Percentiles rank a stretch among this genome's conserved stretches.
These are phyloP conservation scores for Jamesozyma lodderae DNA, from an alignment of 805 yeast genomes.

Conservation along the genomic window DNA sequence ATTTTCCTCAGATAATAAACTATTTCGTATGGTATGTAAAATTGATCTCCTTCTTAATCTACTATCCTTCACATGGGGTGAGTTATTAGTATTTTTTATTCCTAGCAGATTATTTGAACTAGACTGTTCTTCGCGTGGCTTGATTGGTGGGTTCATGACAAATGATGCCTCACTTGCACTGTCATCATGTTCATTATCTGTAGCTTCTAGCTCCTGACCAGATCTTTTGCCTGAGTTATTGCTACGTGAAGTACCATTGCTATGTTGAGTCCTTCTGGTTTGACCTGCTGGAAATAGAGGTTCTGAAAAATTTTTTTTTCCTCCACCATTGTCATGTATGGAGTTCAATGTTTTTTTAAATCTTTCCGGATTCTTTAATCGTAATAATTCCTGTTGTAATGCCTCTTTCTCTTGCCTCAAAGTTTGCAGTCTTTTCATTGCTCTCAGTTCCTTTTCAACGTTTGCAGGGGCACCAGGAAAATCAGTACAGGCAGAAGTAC, in stretches of 20 bases:
- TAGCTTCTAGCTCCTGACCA: neutral
- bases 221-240: neutral
- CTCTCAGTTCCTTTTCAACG: slow-evolving; percentile 19
- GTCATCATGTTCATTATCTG: slow-evolving; percentile 18
- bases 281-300: slow-evolving; percentile 10
- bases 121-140: neutral
- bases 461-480: slow-evolving; percentile 34
- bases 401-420: slow-evolving; percentile 15
- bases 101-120: neutral
- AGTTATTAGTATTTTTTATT: slow-evolving; percentile 3
- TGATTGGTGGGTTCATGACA: slow-evolving; percentile 22
- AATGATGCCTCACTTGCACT: slow-evolving; percentile 30
- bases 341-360: neutral
- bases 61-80: slow-evolving; percentile 5
- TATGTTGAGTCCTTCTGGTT: slow-evolving; percentile 1
- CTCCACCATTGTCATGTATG: neutral
- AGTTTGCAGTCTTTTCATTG: slow-evolving; percentile 12
- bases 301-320: slow-evolving; percentile 5
- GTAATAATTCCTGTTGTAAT: slow-evolving; percentile 8
- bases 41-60: slow-evolving; percentile 27
- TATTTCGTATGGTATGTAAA: slow-evolving; percentile 26
- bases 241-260: neutral
- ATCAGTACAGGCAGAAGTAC: slow-evolving; percentile 85
- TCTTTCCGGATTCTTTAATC: slow-evolving; percentile 1
- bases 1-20: slow-evolving; percentile 12